Percentiles rank a stretch among this genome's conserved stretches.
These are phyloP conservation scores for Petrea volubilis DNA, from an alignment of 257 asterid species.

Conservation along the genomic window DNA sequence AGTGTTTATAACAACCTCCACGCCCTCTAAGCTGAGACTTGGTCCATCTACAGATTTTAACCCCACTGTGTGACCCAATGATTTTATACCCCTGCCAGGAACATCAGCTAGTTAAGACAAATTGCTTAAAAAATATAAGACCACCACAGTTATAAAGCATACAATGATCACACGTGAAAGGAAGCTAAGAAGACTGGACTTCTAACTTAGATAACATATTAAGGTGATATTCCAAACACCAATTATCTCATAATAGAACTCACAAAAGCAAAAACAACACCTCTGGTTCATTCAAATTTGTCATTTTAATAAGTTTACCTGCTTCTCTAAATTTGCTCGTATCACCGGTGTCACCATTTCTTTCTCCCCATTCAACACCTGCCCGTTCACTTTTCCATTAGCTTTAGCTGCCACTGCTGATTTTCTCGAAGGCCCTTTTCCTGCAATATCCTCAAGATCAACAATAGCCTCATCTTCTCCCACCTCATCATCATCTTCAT, in stretches of 20 bases:
- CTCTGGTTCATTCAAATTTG: not conserved
- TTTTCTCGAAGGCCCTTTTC: constrained; percentile 77
- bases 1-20: constrained; percentile 98
- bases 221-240: too few relatives aligned
- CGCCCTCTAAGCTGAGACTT: constrained; percentile 98
- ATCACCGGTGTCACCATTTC: constrained; percentile 94
- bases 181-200: too few relatives aligned
- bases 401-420: constrained; percentile 39
- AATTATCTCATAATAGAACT: too few relatives aligned
- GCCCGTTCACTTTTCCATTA: constrained; percentile 67
- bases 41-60: constrained; percentile 98
- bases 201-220: too few relatives aligned
- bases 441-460: constrained; percentile 97
- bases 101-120: constrained; percentile 22
- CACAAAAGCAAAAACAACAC: not conserved
- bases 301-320: constrained; percentile 47
- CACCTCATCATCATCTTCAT: constrained; percentile 50
- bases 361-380: constrained; percentile 59
- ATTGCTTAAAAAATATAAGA: not conserved
- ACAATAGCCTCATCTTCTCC: constrained; percentile 54
- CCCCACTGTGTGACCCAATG: constrained; percentile 98
- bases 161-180: not conserved
- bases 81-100: constrained; percentile 84
- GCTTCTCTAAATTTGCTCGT: constrained; percentile 84
- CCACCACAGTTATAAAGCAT: not conserved